Evolutionary conservation across 2,329 filamentous ascomycete genomes (phyloP), one percentile per base, ranked within the genome.

Genomic region (Epichloe scottii): DNA sequence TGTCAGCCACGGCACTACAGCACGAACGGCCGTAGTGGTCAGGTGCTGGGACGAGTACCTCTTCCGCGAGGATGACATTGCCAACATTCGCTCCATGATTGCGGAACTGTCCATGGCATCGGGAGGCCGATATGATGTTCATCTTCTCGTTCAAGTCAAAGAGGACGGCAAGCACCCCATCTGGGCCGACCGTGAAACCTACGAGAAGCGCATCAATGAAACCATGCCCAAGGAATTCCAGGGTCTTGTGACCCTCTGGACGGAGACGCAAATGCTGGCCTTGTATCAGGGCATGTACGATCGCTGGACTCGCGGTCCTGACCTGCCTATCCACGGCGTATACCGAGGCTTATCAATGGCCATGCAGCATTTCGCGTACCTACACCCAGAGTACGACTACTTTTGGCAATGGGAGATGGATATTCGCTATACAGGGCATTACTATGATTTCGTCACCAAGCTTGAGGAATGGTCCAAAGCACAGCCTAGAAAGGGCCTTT

Each of bases 391-490:
- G 65, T 95, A 90, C 62, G 88, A 94, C 46, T 87, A 82, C 68
- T 89, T 89, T 67, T 95, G 89, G 89, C 87, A 95, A 58, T 94
- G 89, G 87, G 89, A 95, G 66, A 91, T 95, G 84, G 89, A 95
- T 61, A 81, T 90, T 43, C 83, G 89, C 33, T 95, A 94, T 66
- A 93, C 86, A 0, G 89, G 89, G 37, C 89, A 95, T 67, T 91
- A 87, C 71, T 89, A 85, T 57, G 80, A 87, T 54, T 67, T 88
- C 19, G 78, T 91, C 60, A 77, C 81, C 57, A 84, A 84, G 62
- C 70, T 89, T 38, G 76, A 80, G 59, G 69, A 71, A 43, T 93
- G 85, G 84, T 77, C 85, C 15, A 79, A 75, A 56, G 69, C 78
- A 45, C 87, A 93, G 66, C 87, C 87, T 1, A 76, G 87, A 12